Percentiles rank a stretch among this genome's conserved stretches.
phyloP scores from a whole-genome alignment of 305 asterid species.

The Fraxinus albicans region DNA sequence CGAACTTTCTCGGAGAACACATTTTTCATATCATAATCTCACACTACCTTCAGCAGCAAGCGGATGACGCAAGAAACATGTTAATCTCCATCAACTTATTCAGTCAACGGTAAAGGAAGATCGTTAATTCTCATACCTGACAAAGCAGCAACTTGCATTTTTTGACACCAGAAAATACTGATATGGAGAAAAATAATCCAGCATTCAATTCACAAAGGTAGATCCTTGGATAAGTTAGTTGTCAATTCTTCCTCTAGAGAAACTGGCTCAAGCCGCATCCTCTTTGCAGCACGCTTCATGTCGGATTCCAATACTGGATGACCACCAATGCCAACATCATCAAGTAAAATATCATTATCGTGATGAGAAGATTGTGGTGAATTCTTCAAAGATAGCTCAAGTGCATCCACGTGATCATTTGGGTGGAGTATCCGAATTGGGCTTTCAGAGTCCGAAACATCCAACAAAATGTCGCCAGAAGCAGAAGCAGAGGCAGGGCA shows the following conservation, averaged over 20 bases:
- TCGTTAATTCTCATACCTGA: not conserved
- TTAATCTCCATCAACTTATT: not conserved
- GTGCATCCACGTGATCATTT: not conserved
- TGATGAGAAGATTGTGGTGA: not conserved
- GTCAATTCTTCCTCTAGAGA: constrained; percentile 32
- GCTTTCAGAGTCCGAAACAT: constrained; percentile 12
- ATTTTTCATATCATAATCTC: not conserved
- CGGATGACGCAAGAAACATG: not conserved
- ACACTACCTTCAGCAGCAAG: not conserved
- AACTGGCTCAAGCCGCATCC: constrained; percentile 37
- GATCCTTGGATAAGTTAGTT: constrained; percentile 20
- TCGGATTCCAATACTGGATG: constrained; percentile 30
- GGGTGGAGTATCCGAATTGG: not conserved
- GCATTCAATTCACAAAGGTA: constrained; percentile 21
- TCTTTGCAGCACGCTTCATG: constrained; percentile 49
- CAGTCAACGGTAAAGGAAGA: not conserved
- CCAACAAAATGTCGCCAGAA: constrained; percentile 10
- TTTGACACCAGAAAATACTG: not conserved
- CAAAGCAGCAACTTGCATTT: not conserved
- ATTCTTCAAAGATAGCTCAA: not conserved
- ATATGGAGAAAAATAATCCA: not conserved
- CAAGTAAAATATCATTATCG: constrained; percentile 1
- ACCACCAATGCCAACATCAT: constrained; percentile 6
- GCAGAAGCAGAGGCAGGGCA: constrained; percentile 14
- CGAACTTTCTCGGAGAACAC: not conserved